phyloP scores from a whole-genome alignment of 345 rosid genomes.

The Salix brachista region DNA sequence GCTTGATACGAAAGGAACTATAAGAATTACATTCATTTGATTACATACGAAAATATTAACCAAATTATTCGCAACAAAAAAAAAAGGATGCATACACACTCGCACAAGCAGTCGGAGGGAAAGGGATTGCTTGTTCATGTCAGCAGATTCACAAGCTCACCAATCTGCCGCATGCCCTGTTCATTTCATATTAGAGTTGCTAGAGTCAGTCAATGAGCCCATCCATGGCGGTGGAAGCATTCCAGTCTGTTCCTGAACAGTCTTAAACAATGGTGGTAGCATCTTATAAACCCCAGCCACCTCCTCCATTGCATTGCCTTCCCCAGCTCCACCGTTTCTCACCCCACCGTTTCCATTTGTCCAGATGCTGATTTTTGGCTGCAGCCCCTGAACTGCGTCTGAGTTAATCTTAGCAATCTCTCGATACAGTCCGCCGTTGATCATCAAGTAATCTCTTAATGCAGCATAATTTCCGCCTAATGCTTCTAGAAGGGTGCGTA shows the following conservation, averaged over 20 bases:
- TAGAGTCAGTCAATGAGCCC: slow-evolving; percentile 30
- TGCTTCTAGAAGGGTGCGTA: slow-evolving; percentile 50
- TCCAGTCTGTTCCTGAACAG: slow-evolving; percentile 78
- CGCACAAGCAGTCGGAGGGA: neutral
- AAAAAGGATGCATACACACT: neutral
- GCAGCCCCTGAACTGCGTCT: slow-evolving; percentile 50
- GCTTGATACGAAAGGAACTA: neutral
- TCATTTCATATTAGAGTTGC: neutral
- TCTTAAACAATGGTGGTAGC: slow-evolving; percentile 69
- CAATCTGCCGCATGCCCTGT: neutral
- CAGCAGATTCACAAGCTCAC: neutral
- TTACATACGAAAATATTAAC: neutral
- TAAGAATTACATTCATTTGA: neutral
- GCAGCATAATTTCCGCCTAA: slow-evolving; percentile 51
- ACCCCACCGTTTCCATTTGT: slow-evolving; percentile 33
- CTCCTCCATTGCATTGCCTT: slow-evolving; percentile 47
- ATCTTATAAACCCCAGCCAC: slow-evolving; percentile 61
- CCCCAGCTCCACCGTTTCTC: slow-evolving; percentile 4
- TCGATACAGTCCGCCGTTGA: slow-evolving; percentile 45
- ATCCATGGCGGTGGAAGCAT: slow-evolving; percentile 74
- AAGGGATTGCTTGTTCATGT: too few relatives aligned
- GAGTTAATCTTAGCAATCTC: slow-evolving; percentile 60
- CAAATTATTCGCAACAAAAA: neutral
- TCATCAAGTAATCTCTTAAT: slow-evolving; percentile 58
- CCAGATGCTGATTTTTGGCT: slow-evolving; percentile 76